phyloP scores from a whole-genome alignment of 2,329 filamentous ascomycete genomes.

The Xylaria sp. region DNA sequence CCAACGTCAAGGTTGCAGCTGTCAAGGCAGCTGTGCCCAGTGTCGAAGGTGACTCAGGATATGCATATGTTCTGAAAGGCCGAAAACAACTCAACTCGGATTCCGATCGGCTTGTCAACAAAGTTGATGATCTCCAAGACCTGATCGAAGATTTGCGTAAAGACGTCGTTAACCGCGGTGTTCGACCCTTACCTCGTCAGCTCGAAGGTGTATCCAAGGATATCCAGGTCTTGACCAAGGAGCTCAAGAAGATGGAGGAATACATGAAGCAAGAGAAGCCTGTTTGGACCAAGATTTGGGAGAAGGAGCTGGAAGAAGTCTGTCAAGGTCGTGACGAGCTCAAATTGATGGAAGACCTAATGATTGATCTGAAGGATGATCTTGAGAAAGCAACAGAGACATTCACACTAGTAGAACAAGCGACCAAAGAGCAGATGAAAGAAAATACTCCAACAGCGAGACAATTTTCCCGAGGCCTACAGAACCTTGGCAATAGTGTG shows the following conservation, averaged over 20 bases:
- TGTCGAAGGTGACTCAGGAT: slow-evolving; percentile 80
- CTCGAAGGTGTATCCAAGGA: slow-evolving; percentile 91
- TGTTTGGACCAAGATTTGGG: slow-evolving; percentile 99
- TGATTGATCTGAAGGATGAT: slow-evolving; percentile 91
- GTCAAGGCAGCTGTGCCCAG: slow-evolving; percentile 76
- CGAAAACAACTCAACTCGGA: slow-evolving; percentile 89
- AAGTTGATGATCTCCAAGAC: slow-evolving; percentile 97
- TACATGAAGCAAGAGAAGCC: slow-evolving; percentile 93
- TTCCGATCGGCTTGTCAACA: slow-evolving; percentile 87
- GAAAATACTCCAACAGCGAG: slow-evolving; percentile 65
- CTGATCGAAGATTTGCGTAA: slow-evolving; percentile 96
- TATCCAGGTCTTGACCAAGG: slow-evolving; percentile 80
- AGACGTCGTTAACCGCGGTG: slow-evolving; percentile 92
- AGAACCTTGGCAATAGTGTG: slow-evolving; percentile 61
- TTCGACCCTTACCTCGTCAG: slow-evolving; percentile 88
- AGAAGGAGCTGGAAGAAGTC: slow-evolving; percentile 94
- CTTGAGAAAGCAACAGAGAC: slow-evolving; percentile 94
- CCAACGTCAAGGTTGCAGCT: slow-evolving; percentile 79
- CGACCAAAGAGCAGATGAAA: slow-evolving; percentile 97
- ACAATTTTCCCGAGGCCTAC: slow-evolving; percentile 66
- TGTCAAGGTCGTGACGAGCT: slow-evolving; percentile 95
- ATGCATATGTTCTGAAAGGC: slow-evolving; percentile 83
- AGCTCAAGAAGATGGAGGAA: slow-evolving; percentile 93
- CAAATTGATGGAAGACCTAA: slow-evolving; percentile 94
- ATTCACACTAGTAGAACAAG: slow-evolving; percentile 94